Percentiles rank a stretch among this genome's conserved stretches.
Conservation (phyloP, 768 basidiomycete species). For the Psilocybe subaeruginosa region DNA sequence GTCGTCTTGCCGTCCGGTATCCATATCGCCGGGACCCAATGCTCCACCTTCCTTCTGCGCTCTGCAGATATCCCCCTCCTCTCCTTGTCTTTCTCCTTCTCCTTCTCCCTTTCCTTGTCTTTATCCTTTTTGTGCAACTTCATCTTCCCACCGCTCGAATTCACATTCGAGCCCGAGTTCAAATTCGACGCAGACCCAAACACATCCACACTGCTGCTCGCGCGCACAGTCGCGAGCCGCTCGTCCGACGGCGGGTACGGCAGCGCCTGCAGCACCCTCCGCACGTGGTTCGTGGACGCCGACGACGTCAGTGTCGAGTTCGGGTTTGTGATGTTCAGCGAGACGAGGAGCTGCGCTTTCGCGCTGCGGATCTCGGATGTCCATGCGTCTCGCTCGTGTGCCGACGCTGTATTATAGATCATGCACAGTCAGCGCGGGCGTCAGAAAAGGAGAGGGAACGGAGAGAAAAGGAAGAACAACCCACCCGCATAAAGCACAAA, state of each 20-base stretch:
- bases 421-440: no score
- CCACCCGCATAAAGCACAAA: conserved; percentile 75
- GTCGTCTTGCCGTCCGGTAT: conserved; percentile 86
- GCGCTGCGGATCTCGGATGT: conserved; percentile 66
- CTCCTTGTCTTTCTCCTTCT: conserved; percentile 22
- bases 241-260: conserved; percentile 65
- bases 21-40: conserved; percentile 93
- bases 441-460: no score
- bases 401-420: conserved; percentile 39
- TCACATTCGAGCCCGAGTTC: conserved; percentile 2
- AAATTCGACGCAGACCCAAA: conserved; percentile 4
- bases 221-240: conserved; percentile 34
- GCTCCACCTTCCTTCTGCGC: conserved; percentile 62
- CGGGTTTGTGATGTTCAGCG: conserved; percentile 71
- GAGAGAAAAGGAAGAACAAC: conserved; percentile 14
- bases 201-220: conserved; percentile 20
- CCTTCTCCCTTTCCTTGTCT: conserved; percentile 14
- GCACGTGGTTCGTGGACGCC: conserved; percentile 72
- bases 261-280: conserved; percentile 72
- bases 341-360: conserved; percentile 70
- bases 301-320: conserved; percentile 85
- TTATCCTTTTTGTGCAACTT: conserved; percentile 10
- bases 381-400: conserved; percentile 69
- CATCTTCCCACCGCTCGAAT: conserved; percentile 12
- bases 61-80: conserved; percentile 25